A percentile compares a stretch with the other conserved stretches of the same genome.
Evolutionary conservation across 768 basidiomycete genomes (phyloP).

Genomic region (Mycena haematopus): DNA sequence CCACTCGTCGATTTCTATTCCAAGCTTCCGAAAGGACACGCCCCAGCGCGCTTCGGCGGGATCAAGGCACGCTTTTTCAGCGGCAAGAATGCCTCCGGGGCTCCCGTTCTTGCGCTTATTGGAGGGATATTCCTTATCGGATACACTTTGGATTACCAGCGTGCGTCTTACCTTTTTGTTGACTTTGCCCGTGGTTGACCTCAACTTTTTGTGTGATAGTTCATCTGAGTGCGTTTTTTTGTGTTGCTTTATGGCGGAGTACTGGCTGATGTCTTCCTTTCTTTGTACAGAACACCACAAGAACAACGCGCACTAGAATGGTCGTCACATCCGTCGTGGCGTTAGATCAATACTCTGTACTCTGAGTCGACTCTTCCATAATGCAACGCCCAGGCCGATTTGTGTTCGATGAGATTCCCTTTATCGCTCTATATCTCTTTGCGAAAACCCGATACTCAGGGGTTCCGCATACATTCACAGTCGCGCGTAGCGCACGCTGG

Average conservation of each 20-base stretch:
- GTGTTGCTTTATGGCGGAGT: not conserved
- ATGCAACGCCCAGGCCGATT: not conserved
- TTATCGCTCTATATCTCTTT: too few relatives aligned
- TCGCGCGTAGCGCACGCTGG: too few relatives aligned
- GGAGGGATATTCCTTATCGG: too few relatives aligned
- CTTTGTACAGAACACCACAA: constrained; percentile 78
- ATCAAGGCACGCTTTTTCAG: too few relatives aligned
- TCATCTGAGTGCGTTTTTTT: constrained; percentile 76
- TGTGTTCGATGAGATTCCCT: too few relatives aligned
- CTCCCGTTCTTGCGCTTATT: too few relatives aligned
- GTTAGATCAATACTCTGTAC: not conserved
- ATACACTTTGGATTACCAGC: constrained; percentile 90
- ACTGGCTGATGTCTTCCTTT: too few relatives aligned
- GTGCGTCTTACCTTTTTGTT: constrained; percentile 55
- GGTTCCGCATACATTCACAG: too few relatives aligned
- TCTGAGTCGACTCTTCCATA: not conserved
- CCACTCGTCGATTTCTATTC: constrained; percentile 96
- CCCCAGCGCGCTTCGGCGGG: too few relatives aligned
- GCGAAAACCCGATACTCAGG: too few relatives aligned
- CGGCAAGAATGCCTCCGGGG: too few relatives aligned
- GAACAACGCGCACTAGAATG: constrained; percentile 78
- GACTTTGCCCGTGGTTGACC: constrained; percentile 12
- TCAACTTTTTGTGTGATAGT: constrained; percentile 55
- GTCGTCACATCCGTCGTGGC: not conserved
- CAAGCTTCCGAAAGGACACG: constrained; percentile 96